phyloP scores from a whole-genome alignment of 2,329 filamentous ascomycete genomes.

The Aureobasidium pullulans region DNA sequence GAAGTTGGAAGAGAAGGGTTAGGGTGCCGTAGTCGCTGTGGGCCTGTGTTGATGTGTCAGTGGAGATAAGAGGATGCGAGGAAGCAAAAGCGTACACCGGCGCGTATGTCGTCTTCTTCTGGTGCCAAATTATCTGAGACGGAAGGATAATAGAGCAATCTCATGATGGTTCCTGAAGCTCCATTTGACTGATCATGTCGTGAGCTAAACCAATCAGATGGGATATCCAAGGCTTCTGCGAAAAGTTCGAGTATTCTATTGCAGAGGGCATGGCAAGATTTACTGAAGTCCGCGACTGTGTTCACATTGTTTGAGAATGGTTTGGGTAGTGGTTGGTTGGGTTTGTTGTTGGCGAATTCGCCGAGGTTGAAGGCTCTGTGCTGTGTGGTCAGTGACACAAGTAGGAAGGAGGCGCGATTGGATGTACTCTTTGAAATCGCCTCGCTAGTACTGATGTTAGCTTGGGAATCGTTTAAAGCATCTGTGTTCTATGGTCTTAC shows the following conservation, averaged over 20 bases:
- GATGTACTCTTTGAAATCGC: constrained; percentile 78
- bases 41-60: constrained; percentile 35
- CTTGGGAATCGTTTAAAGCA: neutral
- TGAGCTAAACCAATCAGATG: constrained; percentile 50
- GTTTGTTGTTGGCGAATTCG: constrained; percentile 57
- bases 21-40: constrained; percentile 78
- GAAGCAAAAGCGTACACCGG: constrained; percentile 43
- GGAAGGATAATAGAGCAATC: constrained; percentile 45
- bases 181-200: constrained; percentile 49
- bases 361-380: constrained; percentile 88
- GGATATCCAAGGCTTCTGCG: constrained; percentile 60
- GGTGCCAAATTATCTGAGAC: constrained; percentile 30
- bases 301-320: constrained; percentile 53
- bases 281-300: constrained; percentile 59
- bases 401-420: constrained; percentile 11
- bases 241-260: constrained; percentile 67
- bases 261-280: constrained; percentile 65
- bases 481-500: constrained; percentile 36
- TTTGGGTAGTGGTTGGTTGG: constrained; percentile 70
- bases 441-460: constrained; percentile 43
- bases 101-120: constrained; percentile 61
- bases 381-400: neutral
- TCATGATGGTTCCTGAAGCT: constrained; percentile 44
- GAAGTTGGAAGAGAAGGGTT: constrained; percentile 73
- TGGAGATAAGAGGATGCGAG: fast-evolving